A percentile compares a stretch with the other conserved stretches of the same genome.
These are phyloP conservation scores for Mortierella hygrophila DNA, from an alignment of 192 early-diverging fungal species.

Conservation along the genomic window DNA sequence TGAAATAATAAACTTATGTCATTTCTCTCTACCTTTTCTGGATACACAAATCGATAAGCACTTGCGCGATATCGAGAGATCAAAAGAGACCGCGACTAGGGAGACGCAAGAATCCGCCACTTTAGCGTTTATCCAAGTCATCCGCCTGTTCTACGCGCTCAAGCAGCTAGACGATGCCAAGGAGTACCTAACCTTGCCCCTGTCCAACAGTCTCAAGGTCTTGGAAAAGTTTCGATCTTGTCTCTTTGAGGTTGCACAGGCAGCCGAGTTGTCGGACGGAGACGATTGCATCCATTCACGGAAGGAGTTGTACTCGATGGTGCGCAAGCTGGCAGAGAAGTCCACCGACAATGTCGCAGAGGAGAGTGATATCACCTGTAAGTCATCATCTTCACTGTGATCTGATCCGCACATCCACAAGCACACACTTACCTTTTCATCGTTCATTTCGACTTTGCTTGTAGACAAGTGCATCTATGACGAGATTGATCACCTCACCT, in stretches of 20 bases:
- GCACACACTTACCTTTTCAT: not conserved
- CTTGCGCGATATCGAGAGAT: not conserved
- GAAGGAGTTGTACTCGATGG: not conserved
- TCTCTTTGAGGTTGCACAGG: not conserved
- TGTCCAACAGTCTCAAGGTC: not conserved
- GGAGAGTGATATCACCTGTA: conserved; percentile 5
- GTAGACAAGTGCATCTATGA: not conserved
- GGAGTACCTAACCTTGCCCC: not conserved
- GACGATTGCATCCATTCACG: not conserved
- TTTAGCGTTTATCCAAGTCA: not conserved
- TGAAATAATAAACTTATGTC: not conserved
- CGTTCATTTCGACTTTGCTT: not conserved
- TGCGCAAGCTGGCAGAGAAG: not conserved
- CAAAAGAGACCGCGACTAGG: not conserved
- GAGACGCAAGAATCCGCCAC: not conserved
- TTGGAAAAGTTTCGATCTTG: not conserved
- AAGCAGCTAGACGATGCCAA: conserved; percentile 7
- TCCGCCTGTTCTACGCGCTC: conserved; percentile 12
- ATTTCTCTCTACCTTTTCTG: not conserved
- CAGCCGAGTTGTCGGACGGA: not conserved
- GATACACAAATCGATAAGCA: not conserved
- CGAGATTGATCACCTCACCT: not conserved
- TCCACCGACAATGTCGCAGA: not conserved
- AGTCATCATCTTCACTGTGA: not conserved
- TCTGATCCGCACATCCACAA: not conserved